These are phyloP conservation scores for Boletus eberwhitei DNA, from an alignment of 768 basidiomycete genomes.

Conservation along the genomic window DNA sequence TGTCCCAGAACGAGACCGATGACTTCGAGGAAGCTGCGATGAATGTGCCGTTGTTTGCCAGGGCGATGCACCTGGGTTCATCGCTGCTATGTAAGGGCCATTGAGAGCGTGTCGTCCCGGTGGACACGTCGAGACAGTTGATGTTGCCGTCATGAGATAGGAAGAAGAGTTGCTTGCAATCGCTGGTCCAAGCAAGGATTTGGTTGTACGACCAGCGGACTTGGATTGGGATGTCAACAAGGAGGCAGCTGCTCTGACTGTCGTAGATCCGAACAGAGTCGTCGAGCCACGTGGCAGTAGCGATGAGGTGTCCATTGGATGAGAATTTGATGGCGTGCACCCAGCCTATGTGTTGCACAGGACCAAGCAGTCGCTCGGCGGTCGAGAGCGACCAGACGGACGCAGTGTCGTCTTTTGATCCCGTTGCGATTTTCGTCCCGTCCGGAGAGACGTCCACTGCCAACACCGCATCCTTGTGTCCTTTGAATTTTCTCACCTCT, in stretches of 20 bases:
- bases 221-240: neutral
- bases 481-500: neutral
- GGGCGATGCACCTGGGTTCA: neutral
- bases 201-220: neutral
- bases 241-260: neutral
- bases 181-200: neutral
- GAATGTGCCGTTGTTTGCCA: neutral
- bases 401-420: neutral
- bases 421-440: neutral
- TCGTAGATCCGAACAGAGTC: slow-evolving; percentile 4
- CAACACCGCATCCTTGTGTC: neutral
- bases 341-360: neutral
- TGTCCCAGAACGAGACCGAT: neutral
- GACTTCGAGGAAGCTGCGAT: neutral
- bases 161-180: neutral
- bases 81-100: neutral
- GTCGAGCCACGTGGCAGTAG: neutral
- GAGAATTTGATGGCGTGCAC: neutral
- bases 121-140: neutral
- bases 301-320: neutral
- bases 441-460: slow-evolving; percentile 6
- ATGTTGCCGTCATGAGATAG: neutral
- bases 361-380: neutral
- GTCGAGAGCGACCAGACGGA: neutral
- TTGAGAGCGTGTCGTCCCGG: neutral